Evolutionary conservation across 2,329 filamentous ascomycete species (phyloP), one percentile per base, ranked within the genome.

Genomic region (Nothopassalora personata): DNA sequence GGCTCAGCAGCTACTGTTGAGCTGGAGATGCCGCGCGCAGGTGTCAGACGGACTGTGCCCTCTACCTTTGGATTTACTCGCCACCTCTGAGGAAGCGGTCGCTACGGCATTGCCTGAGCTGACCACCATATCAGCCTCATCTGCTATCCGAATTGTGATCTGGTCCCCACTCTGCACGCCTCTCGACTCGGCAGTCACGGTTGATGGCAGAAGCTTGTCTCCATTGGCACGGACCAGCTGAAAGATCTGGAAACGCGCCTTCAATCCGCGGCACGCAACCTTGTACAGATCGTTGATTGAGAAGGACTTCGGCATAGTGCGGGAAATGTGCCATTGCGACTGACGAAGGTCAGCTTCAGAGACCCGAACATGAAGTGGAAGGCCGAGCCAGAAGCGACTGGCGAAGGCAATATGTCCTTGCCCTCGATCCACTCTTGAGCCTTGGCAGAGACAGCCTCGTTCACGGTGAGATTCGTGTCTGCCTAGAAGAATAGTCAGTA

Each of bases 251-350:
- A 68, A 61, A n/a, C 65, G 59, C 5, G 61, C 71, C 56, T 62
- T 65, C 51, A 71, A 57, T 1, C 67, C 70, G 3, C 67, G 65
- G 54, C 69, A 72, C 0, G 64, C 70, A 13, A 72, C 30, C 51
- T 60, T 63, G 57, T 69, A 67, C n/a, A 73, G 58, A 47, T 66
- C 60, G 5, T 57, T 45, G 10, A 67, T n/a, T 0, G 59, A 62
- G n/a, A 57, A 56, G 1, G 48, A 48, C 2, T n/a, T 11, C 1
- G 47, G 34, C 2, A 68, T 47, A 0, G 48, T 39, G 10, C 57
- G 59, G 19, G 60, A 48, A 64, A 67, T 15, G 48, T 54, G 30
- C 58, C 68, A 13, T 50, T 56, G 47, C 43, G 58, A 54, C 57
- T 68, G 56, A 58, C 61, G 48, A 62, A 64, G 3, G 51, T 62